Conservation (phyloP, 2,329 filamentous ascomycete genomes). For the Penicillium sp. region DNA sequence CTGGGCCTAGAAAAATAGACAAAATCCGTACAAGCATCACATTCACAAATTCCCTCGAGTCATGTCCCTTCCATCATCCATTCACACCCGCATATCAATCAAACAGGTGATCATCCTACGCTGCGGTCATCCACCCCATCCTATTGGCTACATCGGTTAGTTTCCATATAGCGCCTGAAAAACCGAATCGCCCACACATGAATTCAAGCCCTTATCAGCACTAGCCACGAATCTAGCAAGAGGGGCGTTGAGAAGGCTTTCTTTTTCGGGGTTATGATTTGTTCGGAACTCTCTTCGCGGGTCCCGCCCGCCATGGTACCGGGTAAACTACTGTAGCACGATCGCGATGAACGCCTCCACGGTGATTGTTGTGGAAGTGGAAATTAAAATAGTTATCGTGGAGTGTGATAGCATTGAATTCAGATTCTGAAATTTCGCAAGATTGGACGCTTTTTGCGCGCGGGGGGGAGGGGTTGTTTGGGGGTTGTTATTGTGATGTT, state of each 20-base stretch:
- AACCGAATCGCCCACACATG: background rate
- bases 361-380: background rate
- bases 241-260: background rate
- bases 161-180: too few relatives aligned
- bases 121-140: background rate
- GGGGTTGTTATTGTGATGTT: background rate
- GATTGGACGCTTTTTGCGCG: background rate
- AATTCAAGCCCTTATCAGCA: background rate
- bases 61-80: background rate
- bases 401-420: background rate
- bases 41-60: background rate
- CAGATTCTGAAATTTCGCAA: background rate
- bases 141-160: background rate
- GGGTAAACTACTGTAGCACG: constrained; percentile 4
- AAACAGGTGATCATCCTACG: background rate
- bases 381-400: background rate
- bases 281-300: background rate
- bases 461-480: too few relatives aligned
- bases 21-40: background rate
- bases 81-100: background rate
- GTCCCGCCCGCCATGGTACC: background rate
- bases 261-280: background rate
- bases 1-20: too few relatives aligned
- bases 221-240: background rate
- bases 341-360: background rate